Evolutionary conservation across 139 green algal genomes (phyloP).

Genomic region (Pseudopediastrum boryanum): DNA sequence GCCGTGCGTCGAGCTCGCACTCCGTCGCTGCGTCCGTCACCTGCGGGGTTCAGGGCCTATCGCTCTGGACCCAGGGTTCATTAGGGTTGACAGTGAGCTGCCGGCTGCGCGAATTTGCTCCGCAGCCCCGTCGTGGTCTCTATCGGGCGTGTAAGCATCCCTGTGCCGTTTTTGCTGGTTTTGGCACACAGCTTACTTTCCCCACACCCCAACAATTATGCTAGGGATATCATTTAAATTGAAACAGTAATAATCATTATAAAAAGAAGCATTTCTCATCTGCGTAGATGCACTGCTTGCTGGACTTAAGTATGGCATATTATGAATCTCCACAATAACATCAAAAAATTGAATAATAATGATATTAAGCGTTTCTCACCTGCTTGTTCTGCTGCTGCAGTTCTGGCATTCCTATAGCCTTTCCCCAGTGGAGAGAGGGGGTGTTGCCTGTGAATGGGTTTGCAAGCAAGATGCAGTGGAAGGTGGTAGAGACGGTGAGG

Average conservation of each 20-base stretch:
- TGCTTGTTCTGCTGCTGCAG: background rate
- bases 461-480: constrained; percentile 51
- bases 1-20: too few relatives aligned
- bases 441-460: constrained; percentile 48
- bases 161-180: too few relatives aligned
- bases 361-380: background rate
- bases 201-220: background rate
- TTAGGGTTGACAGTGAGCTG: too few relatives aligned
- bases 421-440: constrained; percentile 58
- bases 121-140: too few relatives aligned
- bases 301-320: background rate
- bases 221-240: background rate
- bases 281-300: background rate
- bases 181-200: too few relatives aligned
- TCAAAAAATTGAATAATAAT: background rate
- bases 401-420: constrained; percentile 50
- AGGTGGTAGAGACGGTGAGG: constrained; percentile 51
- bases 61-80: too few relatives aligned
- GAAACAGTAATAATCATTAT: background rate
- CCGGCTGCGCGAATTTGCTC: too few relatives aligned
- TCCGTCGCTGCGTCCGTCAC: too few relatives aligned
- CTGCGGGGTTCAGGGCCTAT: too few relatives aligned
- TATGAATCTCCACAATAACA: background rate
- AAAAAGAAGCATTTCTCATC: background rate
- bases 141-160: too few relatives aligned